phyloP scores from a whole-genome alignment of 768 basidiomycete genomes.

The Myochromella boudieri region DNA sequence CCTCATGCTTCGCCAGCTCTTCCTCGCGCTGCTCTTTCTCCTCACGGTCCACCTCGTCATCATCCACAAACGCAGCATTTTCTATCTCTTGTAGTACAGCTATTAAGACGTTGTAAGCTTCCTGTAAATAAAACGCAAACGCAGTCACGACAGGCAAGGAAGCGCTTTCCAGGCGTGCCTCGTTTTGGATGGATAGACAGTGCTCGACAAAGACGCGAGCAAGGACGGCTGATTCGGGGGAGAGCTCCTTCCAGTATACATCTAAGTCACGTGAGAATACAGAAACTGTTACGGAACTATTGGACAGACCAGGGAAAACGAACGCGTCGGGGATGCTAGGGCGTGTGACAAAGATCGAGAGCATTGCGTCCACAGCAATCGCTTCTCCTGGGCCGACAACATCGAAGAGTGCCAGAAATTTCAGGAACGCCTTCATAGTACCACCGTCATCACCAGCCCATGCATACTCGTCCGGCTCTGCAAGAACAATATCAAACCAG shows the following conservation, averaged over 20 bases:
- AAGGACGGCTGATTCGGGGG: slow-evolving; percentile 80
- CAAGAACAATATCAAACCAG: slow-evolving; percentile 74
- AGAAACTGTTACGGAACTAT: not conserved
- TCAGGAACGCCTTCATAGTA: slow-evolving; percentile 43
- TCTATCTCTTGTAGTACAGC: slow-evolving; percentile 40
- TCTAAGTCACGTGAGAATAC: slow-evolving; percentile 38
- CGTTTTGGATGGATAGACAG: slow-evolving; percentile 61
- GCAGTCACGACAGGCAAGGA: slow-evolving; percentile 87
- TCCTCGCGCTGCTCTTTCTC: slow-evolving; percentile 55
- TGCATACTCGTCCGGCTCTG: slow-evolving; percentile 32
- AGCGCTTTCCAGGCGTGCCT: slow-evolving; percentile 64
- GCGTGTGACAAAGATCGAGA: slow-evolving; percentile 73
- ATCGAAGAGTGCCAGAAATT: slow-evolving; percentile 49
- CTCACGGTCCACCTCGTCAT: slow-evolving; percentile 38
- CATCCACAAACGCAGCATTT: slow-evolving; percentile 30
- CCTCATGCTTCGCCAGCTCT: slow-evolving; percentile 61
- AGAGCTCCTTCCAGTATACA: slow-evolving; percentile 70
- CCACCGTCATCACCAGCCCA: slow-evolving; percentile 47
- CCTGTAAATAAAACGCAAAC: slow-evolving; percentile 82
- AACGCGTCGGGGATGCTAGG: slow-evolving; percentile 70
- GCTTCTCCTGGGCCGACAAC: slow-evolving; percentile 66
- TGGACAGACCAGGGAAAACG: slow-evolving; percentile 66
- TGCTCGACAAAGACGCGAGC: slow-evolving; percentile 86
- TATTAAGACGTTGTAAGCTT: slow-evolving; percentile 66
- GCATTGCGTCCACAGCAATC: slow-evolving; percentile 82